Evolutionary conservation across 805 yeast species (phyloP), one percentile per base, ranked within the genome.

Genomic region (Candida maltosa): DNA sequence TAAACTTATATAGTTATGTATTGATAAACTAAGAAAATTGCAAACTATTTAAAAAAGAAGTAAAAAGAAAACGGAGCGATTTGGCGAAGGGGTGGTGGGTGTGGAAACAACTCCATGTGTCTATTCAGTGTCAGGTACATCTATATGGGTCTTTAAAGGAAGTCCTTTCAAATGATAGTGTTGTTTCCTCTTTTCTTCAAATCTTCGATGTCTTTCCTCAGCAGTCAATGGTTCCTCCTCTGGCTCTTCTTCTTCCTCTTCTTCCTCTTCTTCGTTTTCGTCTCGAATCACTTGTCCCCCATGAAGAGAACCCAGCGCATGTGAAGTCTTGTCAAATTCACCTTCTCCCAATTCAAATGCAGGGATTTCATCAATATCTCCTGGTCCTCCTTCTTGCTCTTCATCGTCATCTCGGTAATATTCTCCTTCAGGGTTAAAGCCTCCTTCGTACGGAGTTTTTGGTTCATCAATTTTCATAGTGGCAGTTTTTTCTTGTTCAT

Each of bases 401-500:
- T 81, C 88, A 29, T 79, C 78, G 49, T 83, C 91, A 4, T 74
- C 76, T 34, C 73, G 70, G 47, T 87, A 87, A 52, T 84, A 83
- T 49, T 88, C 95, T 21, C 86, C 87, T 35, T 75, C 69, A 1
- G 93, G 89, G 49, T 83, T 80, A 18, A 86, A 83, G 1, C 95
- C 94, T 8, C 93, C 94, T 54, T 86, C 94, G 51, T 83, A 89
- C 4, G 97, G 97, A 1, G 97, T 89, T 66, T 89, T 89, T 16
- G 97, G 97, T 56, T 89, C 97, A 52, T 87, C 95, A 29, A 89
- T 87, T 48, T 80, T 80, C 87, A 82, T 81, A 19, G 86, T 81
- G 16, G 87, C 75, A 8, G 72, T 59, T 57, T 78, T 78, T 47
- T 83, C 86, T 54, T 77, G 84, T 52, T 88, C 95, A 3, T 86